These are phyloP conservation scores for Aegilops longissima DNA, from an alignment of 176 grass and related monocot species.

Conservation along the genomic window DNA sequence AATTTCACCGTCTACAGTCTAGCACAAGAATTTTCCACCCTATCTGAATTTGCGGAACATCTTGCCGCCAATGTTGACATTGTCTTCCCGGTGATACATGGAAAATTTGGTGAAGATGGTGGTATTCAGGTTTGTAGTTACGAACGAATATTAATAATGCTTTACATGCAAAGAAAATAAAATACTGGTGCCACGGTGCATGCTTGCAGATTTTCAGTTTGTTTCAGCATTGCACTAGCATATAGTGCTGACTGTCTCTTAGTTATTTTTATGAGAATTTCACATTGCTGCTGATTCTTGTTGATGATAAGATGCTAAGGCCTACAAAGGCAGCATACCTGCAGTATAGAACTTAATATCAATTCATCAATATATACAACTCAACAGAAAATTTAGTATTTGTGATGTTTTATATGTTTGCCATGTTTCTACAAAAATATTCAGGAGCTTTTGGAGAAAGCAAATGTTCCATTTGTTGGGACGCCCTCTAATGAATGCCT, in stretches of 20 bases:
- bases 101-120: slow-evolving; percentile 95
- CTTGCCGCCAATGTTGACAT: slow-evolving; percentile 74
- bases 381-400: background rate
- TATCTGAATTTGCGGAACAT: slow-evolving; percentile 74
- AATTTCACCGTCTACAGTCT: slow-evolving; percentile 48
- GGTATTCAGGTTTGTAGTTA: slow-evolving; percentile 67
- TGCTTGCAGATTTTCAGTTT: slow-evolving; percentile 3
- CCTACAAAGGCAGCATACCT: background rate
- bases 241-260: background rate
- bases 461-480: slow-evolving; percentile 84
- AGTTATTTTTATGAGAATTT: background rate
- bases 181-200: background rate
- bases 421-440: slow-evolving; percentile 20
- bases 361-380: background rate
- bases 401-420: background rate
- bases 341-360: background rate
- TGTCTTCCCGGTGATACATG: slow-evolving; percentile 89
- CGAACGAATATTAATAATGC: background rate
- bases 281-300: background rate
- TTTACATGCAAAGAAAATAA: background rate
- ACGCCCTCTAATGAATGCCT: slow-evolving; percentile 56
- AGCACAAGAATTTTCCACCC: slow-evolving; percentile 71
- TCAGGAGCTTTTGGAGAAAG: slow-evolving; percentile 84
- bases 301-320: background rate
- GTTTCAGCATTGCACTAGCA: background rate